Percentiles rank a stretch among this genome's conserved stretches.
Evolutionary conservation across 2,329 filamentous ascomycete genomes (phyloP).

Genomic region (Claviceps quebecensis): DNA sequence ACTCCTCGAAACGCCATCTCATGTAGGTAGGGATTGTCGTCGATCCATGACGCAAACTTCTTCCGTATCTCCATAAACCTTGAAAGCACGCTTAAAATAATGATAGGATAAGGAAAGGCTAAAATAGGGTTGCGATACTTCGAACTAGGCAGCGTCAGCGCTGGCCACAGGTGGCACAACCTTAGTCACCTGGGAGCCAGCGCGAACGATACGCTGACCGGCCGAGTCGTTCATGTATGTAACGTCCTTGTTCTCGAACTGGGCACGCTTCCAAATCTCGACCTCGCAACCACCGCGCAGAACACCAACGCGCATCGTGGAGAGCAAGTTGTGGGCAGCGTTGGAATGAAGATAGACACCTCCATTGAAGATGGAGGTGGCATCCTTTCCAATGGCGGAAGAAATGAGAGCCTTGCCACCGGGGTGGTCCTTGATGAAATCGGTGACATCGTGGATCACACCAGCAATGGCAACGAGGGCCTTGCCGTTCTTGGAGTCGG

Average conservation of each 20-base stretch:
- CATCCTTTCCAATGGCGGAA: slow-evolving; percentile 73
- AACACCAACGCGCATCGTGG: slow-evolving; percentile 77
- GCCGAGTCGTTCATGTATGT: slow-evolving; percentile 66
- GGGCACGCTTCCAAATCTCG: slow-evolving; percentile 82
- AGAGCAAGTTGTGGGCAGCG: slow-evolving; percentile 76
- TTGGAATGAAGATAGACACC: slow-evolving; percentile 85
- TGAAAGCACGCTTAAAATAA: slow-evolving; percentile 2
- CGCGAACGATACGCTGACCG: slow-evolving; percentile 72
- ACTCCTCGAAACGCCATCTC: slow-evolving; percentile 3
- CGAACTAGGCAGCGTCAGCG: slow-evolving; percentile 61
- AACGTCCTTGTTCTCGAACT: slow-evolving; percentile 72
- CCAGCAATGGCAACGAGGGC: slow-evolving; percentile 66
- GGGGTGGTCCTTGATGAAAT: slow-evolving; percentile 83
- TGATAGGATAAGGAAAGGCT: neutral
- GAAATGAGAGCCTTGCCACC: slow-evolving; percentile 78
- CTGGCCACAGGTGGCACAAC: slow-evolving; percentile 65
- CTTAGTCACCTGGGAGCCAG: slow-evolving; percentile 75
- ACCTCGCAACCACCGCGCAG: slow-evolving; percentile 79
- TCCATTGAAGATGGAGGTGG: slow-evolving; percentile 82
- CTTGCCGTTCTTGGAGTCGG: slow-evolving; percentile 61
- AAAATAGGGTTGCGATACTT: neutral
- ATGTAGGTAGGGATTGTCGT: neutral
- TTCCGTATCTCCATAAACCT: neutral
- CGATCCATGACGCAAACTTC: neutral
- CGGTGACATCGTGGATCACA: slow-evolving; percentile 71